A percentile compares a stretch with the other conserved stretches of the same genome.
phyloP scores from a whole-genome alignment of 2,329 filamentous ascomycete species.

The Claviceps spartinae region DNA sequence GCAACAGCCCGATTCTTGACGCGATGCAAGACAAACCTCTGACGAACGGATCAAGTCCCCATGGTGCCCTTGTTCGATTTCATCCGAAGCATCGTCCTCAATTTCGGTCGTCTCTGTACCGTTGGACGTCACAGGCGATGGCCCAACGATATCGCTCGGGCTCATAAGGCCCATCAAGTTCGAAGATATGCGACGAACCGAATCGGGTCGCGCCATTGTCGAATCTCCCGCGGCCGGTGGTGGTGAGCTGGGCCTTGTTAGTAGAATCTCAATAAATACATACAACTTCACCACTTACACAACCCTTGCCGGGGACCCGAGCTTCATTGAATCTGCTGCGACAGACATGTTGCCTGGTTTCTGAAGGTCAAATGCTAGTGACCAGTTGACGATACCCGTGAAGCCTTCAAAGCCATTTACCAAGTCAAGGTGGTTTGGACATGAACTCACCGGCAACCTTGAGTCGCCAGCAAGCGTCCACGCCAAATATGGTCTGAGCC shows the following conservation, averaged over 20 bases:
- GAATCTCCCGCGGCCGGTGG: constrained; percentile 25
- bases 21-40: constrained; percentile 14
- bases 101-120: constrained; percentile 75
- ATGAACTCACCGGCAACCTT: background rate
- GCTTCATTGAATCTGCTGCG: constrained; percentile 37
- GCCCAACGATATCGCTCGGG: constrained; percentile 59
- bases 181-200: constrained; percentile 33
- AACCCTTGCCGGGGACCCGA: constrained; percentile 34
- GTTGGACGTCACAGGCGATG: constrained; percentile 74
- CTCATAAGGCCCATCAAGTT: constrained; percentile 43
- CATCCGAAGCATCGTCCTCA: constrained; percentile 60
- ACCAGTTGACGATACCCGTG: constrained; percentile 48
- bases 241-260: constrained; percentile 18
- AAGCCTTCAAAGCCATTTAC: constrained; percentile 31
- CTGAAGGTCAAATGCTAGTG: constrained; percentile 25
- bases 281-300: constrained; percentile 27
- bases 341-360: constrained; percentile 39
- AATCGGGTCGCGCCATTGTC: constrained; percentile 37
- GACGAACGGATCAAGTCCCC: constrained; percentile 12
- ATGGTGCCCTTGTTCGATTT: constrained; percentile 27
- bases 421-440: constrained; percentile 4
- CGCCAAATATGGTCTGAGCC: background rate
- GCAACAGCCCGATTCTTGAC: background rate
- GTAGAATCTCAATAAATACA: constrained; percentile 2
- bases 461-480: background rate